A percentile compares a stretch with the other conserved stretches of the same genome.
These are phyloP conservation scores for Exobasidium cylindrosporum DNA, from an alignment of 1,284 basidiomycete genomes.

Conservation along the genomic window DNA sequence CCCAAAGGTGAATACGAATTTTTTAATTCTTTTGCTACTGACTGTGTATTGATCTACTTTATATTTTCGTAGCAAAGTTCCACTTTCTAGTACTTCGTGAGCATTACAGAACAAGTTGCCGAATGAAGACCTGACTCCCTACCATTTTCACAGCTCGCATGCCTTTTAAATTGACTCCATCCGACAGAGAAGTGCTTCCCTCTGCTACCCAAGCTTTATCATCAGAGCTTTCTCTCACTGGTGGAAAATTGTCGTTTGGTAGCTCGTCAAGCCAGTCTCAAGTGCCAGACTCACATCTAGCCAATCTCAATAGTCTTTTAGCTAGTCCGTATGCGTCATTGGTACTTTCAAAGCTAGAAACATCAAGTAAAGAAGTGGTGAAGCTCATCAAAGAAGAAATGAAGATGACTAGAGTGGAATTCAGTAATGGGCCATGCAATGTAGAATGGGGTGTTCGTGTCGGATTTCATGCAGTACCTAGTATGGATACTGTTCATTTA, in stretches of 20 bases:
- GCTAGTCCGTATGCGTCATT: slow-evolving; percentile 31
- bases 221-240: slow-evolving; percentile 15
- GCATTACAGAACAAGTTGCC: not conserved
- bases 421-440: slow-evolving; percentile 14
- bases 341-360: slow-evolving; percentile 27
- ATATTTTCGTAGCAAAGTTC: slow-evolving; percentile 26
- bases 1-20: slow-evolving; percentile 62
- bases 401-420: slow-evolving; percentile 59
- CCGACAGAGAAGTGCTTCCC: not conserved
- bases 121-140: not conserved
- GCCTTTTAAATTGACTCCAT: slow-evolving; percentile 16
- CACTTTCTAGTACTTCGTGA: slow-evolving; percentile 33
- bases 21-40: too few species aligned
- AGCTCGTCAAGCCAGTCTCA: slow-evolving; percentile 15
- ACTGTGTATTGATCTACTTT: not conserved
- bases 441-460: slow-evolving; percentile 32
- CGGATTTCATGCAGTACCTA: slow-evolving; percentile 81
- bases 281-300: slow-evolving; percentile 34
- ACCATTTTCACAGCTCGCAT: slow-evolving; percentile 22
- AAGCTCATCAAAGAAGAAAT: slow-evolving; percentile 75
- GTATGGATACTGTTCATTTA: slow-evolving; percentile 57
- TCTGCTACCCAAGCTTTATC: slow-evolving; percentile 3
- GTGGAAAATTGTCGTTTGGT: slow-evolving; percentile 35
- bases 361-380: slow-evolving; percentile 21
- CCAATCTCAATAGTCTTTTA: slow-evolving; percentile 29